These are phyloP conservation scores for Fusarium neocosmosporiellum DNA, from an alignment of 2,329 filamentous ascomycete genomes.

Conservation along the genomic window DNA sequence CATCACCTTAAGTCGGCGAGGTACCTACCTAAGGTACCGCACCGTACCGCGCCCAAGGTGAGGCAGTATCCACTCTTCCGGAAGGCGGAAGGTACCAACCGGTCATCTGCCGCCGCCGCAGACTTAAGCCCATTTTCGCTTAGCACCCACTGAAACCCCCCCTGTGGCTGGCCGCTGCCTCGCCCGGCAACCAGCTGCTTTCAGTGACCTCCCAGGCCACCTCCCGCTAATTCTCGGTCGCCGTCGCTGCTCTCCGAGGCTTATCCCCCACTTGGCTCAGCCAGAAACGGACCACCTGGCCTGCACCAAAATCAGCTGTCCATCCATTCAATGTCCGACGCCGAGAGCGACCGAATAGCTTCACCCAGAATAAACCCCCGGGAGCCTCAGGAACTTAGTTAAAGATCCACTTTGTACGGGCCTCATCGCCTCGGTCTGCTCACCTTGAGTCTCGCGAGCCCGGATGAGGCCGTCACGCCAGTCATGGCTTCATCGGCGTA, in stretches of 20 bases:
- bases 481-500: conserved; percentile 46
- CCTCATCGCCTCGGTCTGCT: conserved; percentile 39
- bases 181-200: conserved; percentile 21
- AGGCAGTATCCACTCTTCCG: background rate
- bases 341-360: conserved; percentile 34
- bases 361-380: conserved; percentile 32
- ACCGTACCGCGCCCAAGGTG: conserved; percentile 1
- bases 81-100: background rate
- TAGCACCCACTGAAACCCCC: conserved; percentile 7
- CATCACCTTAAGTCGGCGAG: background rate
- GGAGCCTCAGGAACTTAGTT: background rate
- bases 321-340: conserved; percentile 5
- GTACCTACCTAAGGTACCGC: background rate
- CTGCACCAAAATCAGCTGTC: conserved; percentile 29
- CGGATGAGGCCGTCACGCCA: conserved; percentile 43
- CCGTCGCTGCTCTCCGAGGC: conserved; percentile 29
- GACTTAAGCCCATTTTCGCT: conserved; percentile 19
- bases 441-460: conserved; percentile 35
- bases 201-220: conserved; percentile 21
- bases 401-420: conserved; percentile 37
- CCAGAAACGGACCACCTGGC: conserved; percentile 23
- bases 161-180: conserved; percentile 10
- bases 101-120: background rate
- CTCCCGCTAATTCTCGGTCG: conserved; percentile 8
- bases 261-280: conserved; percentile 23